Evolutionary conservation across 495 filamentous ascomycete genomes (phyloP).

Genomic region (Penicillium turbatum): DNA sequence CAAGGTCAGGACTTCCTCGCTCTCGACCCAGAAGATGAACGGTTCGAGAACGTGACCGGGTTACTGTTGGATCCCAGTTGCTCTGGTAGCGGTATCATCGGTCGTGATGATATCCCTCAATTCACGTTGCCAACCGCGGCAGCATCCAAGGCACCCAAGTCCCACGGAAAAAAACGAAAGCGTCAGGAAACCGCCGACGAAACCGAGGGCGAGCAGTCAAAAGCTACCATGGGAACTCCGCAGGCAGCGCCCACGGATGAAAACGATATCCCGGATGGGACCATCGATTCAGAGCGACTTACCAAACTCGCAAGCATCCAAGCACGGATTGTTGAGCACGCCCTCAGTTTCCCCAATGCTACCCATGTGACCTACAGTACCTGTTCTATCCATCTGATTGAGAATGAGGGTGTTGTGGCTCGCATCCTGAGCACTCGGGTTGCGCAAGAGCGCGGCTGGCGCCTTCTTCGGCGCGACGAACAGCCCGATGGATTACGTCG

Average conservation of each 20-base stretch:
- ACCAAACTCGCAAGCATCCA: slow-evolving; percentile 72
- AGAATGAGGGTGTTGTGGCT: slow-evolving; percentile 83
- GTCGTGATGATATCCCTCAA: slow-evolving; percentile 68
- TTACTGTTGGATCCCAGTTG: slow-evolving; percentile 90
- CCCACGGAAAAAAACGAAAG: slow-evolving; percentile 46
- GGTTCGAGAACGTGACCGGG: slow-evolving; percentile 58
- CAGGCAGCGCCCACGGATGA: slow-evolving; percentile 30
- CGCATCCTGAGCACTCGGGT: slow-evolving; percentile 60
- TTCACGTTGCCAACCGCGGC: slow-evolving; percentile 43
- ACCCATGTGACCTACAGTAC: slow-evolving; percentile 82
- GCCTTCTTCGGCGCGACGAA: slow-evolving; percentile 61
- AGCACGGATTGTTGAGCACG: slow-evolving; percentile 70
- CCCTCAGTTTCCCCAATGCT: slow-evolving; percentile 76
- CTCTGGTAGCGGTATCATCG: slow-evolving; percentile 90
- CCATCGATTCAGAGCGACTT: slow-evolving; percentile 50
- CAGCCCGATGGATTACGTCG: slow-evolving; percentile 65
- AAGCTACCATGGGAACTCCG: slow-evolving; percentile 8
- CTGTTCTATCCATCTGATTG: slow-evolving; percentile 77
- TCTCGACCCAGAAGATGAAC: slow-evolving; percentile 54
- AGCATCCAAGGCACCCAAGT: slow-evolving; percentile 17
- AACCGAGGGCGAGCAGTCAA: slow-evolving; percentile 11
- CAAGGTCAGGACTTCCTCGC: slow-evolving; percentile 75
- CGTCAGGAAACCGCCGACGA: slow-evolving; percentile 24
- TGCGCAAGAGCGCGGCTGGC: slow-evolving; percentile 70
- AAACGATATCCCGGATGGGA: slow-evolving; percentile 30